Percentiles rank a stretch among this genome's conserved stretches.
These are phyloP conservation scores for Sophora flavescens DNA, from an alignment of 306 rosid species.

Conservation along the genomic window DNA sequence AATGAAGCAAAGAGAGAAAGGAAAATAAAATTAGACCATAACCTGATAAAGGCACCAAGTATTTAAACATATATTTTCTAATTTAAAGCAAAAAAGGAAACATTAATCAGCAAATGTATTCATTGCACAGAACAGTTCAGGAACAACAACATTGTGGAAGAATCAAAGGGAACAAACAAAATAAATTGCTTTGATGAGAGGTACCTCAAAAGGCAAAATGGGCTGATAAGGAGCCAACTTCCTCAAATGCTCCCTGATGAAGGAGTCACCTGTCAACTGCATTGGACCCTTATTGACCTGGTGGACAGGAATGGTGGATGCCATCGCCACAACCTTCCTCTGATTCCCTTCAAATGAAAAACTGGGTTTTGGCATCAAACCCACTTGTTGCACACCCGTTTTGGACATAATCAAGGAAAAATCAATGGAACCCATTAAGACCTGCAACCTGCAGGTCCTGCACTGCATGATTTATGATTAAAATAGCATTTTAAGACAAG, in stretches of 20 bases:
- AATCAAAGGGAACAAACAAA: conserved; percentile 9
- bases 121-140: conserved; percentile 10
- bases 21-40: not conserved
- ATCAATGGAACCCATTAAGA: conserved; percentile 67
- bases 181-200: not conserved
- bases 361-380: conserved; percentile 43
- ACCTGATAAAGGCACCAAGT: not conserved
- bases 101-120: not conserved
- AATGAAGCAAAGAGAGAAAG: not conserved
- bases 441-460: not conserved
- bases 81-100: not conserved
- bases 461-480: conserved; percentile 26
- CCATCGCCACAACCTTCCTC: conserved; percentile 62
- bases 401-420: conserved; percentile 41
- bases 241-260: conserved; percentile 85
- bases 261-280: conserved; percentile 73
- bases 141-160: not conserved
- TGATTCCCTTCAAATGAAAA: conserved; percentile 50
- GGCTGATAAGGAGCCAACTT: conserved; percentile 90
- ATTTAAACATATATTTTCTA: not conserved
- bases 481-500: not conserved
- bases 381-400: conserved; percentile 9
- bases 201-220: conserved; percentile 94
- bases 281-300: conserved; percentile 53
- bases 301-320: conserved; percentile 64